Evolutionary conservation across 352 stramenopile genomes (phyloP), one percentile per base, ranked within the genome.

Genomic region (Halophytophthora batemanensis): DNA sequence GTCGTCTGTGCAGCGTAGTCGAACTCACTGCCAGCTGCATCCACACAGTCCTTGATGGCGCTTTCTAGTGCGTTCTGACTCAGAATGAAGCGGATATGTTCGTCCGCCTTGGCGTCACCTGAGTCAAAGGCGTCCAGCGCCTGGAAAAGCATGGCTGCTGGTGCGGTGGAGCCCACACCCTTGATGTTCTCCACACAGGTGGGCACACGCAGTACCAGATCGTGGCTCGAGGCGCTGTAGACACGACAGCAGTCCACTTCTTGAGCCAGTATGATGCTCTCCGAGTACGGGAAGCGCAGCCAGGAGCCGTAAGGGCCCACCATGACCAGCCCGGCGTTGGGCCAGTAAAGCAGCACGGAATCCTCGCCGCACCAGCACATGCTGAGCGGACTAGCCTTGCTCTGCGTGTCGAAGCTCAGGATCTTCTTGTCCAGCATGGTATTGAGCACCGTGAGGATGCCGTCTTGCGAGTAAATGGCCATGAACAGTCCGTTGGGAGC

Each of bases 371-470:
- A 97, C 86, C 86, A 96, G 46, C 73, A 78, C 77, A 96, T 93
- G 19, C 64, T 71, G 21, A 71, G 45, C 12, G 86, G 84, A 55
- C 69, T 86, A 3, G 78, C 67, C 56, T 88, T 90, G 58, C 75
- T 91, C 71, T 92, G 77, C 25, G 84, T 92, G 65, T 96, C 84
- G 56, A 96, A 96, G 17, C 78, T 78, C 61, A 96, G 44, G 45
- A 93, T 89, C 62, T 91, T 98, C 53, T 96, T 97, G 75, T 98
- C 90, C 63, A 98, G 97, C 50, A 87, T 95, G n/a, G 93, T 98
- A 29, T 94, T 97, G 43, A 98, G 82, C 17, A 98, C 95, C 3
- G 92, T 97, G 21, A 98, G 70, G 45, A 97, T 88, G 7, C 90
- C 93, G 45, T 96, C 83, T 51, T 96, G 86, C 7, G 91, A 95